Conservation (phyloP, 148 eudicot genomes). For the Salicornia ramosissima region DNA sequence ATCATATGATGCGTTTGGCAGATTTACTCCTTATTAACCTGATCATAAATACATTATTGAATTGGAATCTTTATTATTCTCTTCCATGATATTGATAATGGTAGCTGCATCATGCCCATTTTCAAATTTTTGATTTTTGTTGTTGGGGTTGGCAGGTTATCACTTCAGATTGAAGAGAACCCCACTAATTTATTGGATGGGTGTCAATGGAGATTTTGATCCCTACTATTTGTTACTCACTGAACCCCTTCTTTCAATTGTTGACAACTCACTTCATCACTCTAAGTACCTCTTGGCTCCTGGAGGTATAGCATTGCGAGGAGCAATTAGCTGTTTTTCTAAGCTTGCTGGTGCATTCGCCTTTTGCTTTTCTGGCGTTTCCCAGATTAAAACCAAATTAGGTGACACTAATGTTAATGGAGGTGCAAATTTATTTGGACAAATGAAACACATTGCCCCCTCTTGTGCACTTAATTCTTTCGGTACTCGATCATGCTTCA, state of each 20-base stretch:
- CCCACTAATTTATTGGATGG: constrained; percentile 21
- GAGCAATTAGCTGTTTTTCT: constrained; percentile 47
- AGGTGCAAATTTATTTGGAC: constrained; percentile 18
- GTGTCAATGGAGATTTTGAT: constrained; percentile 40
- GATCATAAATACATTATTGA: too few relatives aligned
- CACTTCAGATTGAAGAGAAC: neutral
- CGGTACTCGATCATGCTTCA: constrained; percentile 27
- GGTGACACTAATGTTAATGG: constrained; percentile 23
- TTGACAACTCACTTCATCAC: constrained; percentile 39
- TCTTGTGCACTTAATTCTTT: constrained; percentile 20
- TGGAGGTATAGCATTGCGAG: constrained; percentile 41
- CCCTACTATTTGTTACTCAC: constrained; percentile 31
- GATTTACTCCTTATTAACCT: too few relatives aligned
- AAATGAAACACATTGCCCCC: constrained; percentile 27
- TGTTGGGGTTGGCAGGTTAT: too few relatives aligned
- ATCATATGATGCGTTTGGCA: too few relatives aligned
- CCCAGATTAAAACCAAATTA: constrained; percentile 25
- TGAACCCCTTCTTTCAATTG: constrained; percentile 46
- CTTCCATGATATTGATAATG: too few relatives aligned
- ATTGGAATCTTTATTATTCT: too few relatives aligned
- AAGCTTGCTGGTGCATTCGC: constrained; percentile 51
- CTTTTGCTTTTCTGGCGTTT: constrained; percentile 44
- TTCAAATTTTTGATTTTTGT: too few relatives aligned
- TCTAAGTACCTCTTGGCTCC: constrained; percentile 36
- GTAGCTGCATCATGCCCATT: too few relatives aligned